Evolutionary conservation across 352 stramenopile genomes (phyloP), one percentile per base, ranked within the genome.

Genomic region (Halophytophthora polymorphica): DNA sequence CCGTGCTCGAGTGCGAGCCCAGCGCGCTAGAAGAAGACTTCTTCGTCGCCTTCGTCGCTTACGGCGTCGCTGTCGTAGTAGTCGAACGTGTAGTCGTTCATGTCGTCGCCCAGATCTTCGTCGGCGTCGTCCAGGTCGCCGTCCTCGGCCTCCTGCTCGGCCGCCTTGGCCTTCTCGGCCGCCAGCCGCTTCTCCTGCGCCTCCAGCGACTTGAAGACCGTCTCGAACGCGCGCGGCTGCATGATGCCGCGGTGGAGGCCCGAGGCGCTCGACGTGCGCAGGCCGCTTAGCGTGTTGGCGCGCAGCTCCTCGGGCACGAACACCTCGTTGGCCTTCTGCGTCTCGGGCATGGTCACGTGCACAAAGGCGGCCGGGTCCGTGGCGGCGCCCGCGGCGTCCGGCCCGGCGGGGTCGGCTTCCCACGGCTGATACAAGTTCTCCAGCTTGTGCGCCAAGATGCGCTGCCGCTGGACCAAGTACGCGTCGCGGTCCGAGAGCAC

Each of bases 81-180:
- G 50, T 88, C 77, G 48, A 85, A 86, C 36, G 77, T 88, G 66
- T 88, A 88, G 65, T 88, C 77, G 68, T 88, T 88, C 64, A 80
- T 86, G 53, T 88, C 77, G 37, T 88, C 77, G 34, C 77, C 77
- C 57, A 86, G 56, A 45, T 86, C 77, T 38, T 88, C 77, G 3
- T 88, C 77, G 22, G 61, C 66, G n/a, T 88, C 77, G 21, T 86
- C 74, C 50, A 77, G 59, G n/a, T 71, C 66, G n/a, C 65, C 66
- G 10, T 81, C 72, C 28, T 88, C 77, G 6, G 48, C 50, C 12
- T 79, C 72, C 23, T 75, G 51, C 13, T 69, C 64, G 0, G 64
- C 58, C 1, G 48, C 64, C 52, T 83, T 88, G 29, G 59, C 65
- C 45, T 85, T 85, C 40, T 73, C 63, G 4, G 58, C 46, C 37